A percentile compares a stretch with the other conserved stretches of the same genome.
Evolutionary conservation across 208 protist species (phyloP).

Genomic region (Trypanosoma lewisi): DNA sequence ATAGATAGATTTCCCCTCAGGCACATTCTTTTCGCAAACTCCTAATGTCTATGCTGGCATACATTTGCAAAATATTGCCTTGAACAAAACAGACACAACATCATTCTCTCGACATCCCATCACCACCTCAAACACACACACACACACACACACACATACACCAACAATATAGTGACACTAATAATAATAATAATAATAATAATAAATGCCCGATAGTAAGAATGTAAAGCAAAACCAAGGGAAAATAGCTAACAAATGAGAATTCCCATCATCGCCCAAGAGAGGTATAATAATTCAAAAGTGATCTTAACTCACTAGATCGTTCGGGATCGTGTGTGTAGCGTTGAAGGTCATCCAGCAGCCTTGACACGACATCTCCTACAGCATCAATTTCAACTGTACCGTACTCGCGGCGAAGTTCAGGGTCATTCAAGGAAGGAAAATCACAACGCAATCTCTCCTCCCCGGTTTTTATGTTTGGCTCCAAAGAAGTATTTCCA

Average conservation of each 20-base stretch:
- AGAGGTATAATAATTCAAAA: constrained; percentile 72
- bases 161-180: no score
- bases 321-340: constrained; percentile 51
- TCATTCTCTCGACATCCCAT: no score
- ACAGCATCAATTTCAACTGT: constrained; percentile 26
- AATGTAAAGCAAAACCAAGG: background rate
- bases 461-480: background rate
- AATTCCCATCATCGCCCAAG: constrained; percentile 17
- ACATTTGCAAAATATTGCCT: no score
- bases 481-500: background rate
- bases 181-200: background rate
- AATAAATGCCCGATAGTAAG: background rate
- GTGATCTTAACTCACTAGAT: constrained; percentile 56
- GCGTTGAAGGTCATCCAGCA: constrained; percentile 55
- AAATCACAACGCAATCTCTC: background rate
- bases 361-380: constrained; percentile 34
- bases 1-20: no score
- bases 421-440: constrained; percentile 15
- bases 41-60: no score
- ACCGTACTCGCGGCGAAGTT: constrained; percentile 14
- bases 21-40: no score
- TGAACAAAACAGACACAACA: no score
- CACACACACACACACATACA: no score
- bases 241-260: constrained; percentile 1
- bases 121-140: no score